Evolutionary conservation across 768 basidiomycete genomes (phyloP).

Genomic region (Suillus spraguei): DNA sequence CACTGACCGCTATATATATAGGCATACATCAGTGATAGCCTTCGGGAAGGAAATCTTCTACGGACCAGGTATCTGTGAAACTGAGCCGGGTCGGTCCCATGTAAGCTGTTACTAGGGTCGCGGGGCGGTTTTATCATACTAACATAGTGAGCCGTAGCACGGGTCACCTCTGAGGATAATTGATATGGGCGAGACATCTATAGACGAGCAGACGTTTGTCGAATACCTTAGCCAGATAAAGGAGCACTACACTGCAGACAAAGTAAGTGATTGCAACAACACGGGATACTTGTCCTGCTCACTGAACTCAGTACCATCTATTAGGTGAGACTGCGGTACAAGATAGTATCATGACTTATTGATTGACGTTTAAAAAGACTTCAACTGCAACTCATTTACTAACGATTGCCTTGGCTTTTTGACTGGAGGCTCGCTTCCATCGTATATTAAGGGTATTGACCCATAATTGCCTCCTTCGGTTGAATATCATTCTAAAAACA

Average conservation of each 20-base stretch:
- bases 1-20: conserved; percentile 29
- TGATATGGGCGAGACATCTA: conserved; percentile 75
- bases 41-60: conserved; percentile 89
- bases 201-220: conserved; percentile 84
- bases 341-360: neutral
- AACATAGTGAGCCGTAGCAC: conserved; percentile 49
- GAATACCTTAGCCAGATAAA: conserved; percentile 81
- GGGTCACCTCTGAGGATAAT: conserved; percentile 71
- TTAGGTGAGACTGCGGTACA: conserved; percentile 50
- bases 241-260: conserved; percentile 86
- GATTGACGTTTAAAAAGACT: conserved; percentile 51
- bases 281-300: conserved; percentile 3
- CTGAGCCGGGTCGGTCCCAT: conserved; percentile 79
- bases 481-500: neutral
- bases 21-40: conserved; percentile 93
- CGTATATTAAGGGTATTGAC: conserved; percentile 72
- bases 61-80: conserved; percentile 80
- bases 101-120: conserved; percentile 47
- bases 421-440: conserved; percentile 80
- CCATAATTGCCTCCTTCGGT: neutral
- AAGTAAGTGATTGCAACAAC: conserved; percentile 48
- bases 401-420: conserved; percentile 87
- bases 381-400: conserved; percentile 96
- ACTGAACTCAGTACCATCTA: conserved; percentile 71
- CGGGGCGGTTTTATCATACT: neutral